A percentile compares a stretch with the other conserved stretches of the same genome.
These are phyloP conservation scores for Kentomonas sorsogonicus DNA, from an alignment of 208 protist genomes.

Conservation along the genomic window DNA sequence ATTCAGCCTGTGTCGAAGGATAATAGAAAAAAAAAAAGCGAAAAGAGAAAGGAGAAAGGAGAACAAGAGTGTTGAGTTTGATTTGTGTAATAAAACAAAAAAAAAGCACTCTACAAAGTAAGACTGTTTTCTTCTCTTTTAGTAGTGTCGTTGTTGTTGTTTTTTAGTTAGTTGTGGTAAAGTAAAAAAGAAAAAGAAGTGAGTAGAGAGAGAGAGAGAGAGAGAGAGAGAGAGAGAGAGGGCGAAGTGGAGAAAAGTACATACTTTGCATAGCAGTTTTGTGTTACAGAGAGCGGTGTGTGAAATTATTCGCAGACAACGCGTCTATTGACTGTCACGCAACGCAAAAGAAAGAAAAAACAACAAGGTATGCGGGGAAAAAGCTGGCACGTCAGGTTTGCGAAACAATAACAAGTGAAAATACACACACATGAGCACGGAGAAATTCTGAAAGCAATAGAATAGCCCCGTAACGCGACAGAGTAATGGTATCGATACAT, in stretches of 20 bases:
- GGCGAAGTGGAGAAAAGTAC: conserved; percentile 6
- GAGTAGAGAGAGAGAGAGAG: not conserved
- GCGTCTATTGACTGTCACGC: not conserved
- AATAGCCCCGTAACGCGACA: not conserved
- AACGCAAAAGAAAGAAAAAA: not conserved
- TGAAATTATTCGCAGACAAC: not conserved
- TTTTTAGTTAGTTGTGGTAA: not conserved
- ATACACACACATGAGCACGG: not conserved
- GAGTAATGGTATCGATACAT: not conserved
- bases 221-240: conserved; percentile 13
- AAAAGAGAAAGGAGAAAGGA: not conserved
- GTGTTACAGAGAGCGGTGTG: not conserved
- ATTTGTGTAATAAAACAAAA: conserved; percentile 6
- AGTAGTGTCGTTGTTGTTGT: not conserved
- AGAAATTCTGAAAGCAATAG: not conserved
- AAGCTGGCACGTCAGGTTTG: no score
- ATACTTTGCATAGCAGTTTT: conserved; percentile 5
- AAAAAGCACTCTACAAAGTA: conserved; percentile 9
- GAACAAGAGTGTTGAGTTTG: not conserved
- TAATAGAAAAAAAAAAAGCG: conserved; percentile 11
- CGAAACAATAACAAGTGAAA: not conserved
- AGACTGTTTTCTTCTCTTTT: not conserved
- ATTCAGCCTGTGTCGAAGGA: no score
- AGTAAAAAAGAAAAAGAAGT: not conserved
- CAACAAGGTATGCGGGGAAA: no score